Conservation (phyloP, 2,329 filamentous ascomycete species). For the Botrytis elliptica region DNA sequence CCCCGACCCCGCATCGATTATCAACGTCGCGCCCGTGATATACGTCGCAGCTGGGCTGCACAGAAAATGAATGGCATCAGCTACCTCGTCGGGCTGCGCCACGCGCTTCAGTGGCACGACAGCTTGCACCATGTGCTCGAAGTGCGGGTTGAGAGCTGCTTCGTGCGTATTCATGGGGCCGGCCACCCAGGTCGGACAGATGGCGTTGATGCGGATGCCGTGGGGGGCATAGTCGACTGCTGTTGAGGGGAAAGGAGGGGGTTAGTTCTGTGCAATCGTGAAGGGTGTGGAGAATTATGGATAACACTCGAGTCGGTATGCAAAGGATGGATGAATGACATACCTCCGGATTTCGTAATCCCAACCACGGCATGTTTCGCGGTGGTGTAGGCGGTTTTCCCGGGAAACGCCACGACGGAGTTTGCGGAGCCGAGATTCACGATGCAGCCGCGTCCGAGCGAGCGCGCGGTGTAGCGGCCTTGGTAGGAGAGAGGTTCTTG, state of each 20-base stretch:
- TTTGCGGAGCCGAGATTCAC: background rate
- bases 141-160: background rate
- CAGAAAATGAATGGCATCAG: slow-evolving; percentile 45
- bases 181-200: slow-evolving; percentile 15
- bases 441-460: background rate
- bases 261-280: background rate
- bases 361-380: slow-evolving; percentile 8
- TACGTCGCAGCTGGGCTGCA: slow-evolving; percentile 26
- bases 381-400: background rate
- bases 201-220: slow-evolving; percentile 14
- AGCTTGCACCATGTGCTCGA: background rate
- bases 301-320: no score
- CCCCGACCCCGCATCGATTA: slow-evolving; percentile 35
- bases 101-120: slow-evolving; percentile 13
- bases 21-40: slow-evolving; percentile 32
- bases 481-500: background rate
- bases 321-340: background rate
- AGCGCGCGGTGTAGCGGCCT: background rate
- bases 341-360: slow-evolving; percentile 6
- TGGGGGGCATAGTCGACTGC: slow-evolving; percentile 2
- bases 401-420: background rate
- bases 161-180: background rate
- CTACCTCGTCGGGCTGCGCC: slow-evolving; percentile 46
- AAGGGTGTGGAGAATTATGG: background rate
- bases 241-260: no score